Evolutionary conservation across 768 basidiomycete genomes (phyloP), one percentile per base, ranked within the genome.

Genomic region (Filobasidium floriforme): DNA sequence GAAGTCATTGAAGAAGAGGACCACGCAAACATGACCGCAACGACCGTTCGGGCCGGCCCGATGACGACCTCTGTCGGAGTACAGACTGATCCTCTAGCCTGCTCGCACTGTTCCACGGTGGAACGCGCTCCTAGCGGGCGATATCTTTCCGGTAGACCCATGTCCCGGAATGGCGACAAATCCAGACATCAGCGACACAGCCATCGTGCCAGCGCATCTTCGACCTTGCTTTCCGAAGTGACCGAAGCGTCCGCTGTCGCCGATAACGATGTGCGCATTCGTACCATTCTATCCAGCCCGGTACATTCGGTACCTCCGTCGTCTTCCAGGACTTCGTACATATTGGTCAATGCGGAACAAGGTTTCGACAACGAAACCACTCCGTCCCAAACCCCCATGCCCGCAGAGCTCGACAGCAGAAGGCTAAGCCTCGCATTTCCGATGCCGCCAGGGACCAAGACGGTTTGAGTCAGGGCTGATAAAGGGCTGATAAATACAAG

Each of bases 1-100:
- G 54, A 57, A 57, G 54, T 57, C 12, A 24, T 26, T 15, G 54
- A 57, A 57, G 54, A 57, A 26, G 54, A 57, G 15, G 54, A 57
- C 46, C 32, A 37, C 32, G 32, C 32, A 9, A 37, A 37, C 32
- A 37, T 37, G 32, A 37, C 32, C 32, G 32, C 32, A 37, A 37
- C 32, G 32, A 37, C 32, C 32, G 32, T 37, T 37, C 32, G 32
- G 9, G 46, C 46, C 12, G 24, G 24, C 24, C 46, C 18, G 4
- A 12, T 3, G 46, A 51, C 18, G 18, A 51, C 18, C 46, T 18
- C 46, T 51, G 46, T 19, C 24, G 24, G 24, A 51, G 46, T 51
- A 5, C 46, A 51, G 24, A 51, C 46, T 3, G 24, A 51, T 24
- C 19, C 18, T 51, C 46, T 19, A 18, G 46, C 46, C 46, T 24